Conservation (phyloP, 2,329 filamentous ascomycete species). For the Penicillium sp. region DNA sequence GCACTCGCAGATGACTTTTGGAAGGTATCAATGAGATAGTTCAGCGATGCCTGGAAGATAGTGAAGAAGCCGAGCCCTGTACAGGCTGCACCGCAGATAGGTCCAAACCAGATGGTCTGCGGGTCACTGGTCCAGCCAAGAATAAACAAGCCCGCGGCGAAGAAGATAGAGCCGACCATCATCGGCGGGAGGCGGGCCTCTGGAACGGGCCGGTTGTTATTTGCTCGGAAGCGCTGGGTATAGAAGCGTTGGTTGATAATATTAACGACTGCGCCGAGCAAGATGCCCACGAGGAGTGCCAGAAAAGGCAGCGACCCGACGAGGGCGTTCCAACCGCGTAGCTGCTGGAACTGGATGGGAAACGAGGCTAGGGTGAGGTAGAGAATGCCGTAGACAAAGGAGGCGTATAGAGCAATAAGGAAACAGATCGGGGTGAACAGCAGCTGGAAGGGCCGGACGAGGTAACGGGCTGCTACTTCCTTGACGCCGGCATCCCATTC, state of each 20-base stretch:
- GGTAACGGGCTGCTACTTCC: slow-evolving; percentile 45
- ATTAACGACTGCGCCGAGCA: slow-evolving; percentile 42
- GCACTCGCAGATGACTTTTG: slow-evolving; percentile 33
- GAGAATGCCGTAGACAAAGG: slow-evolving; percentile 49
- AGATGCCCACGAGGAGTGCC: slow-evolving; percentile 45
- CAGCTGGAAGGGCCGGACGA: slow-evolving; percentile 38
- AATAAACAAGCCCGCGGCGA: slow-evolving; percentile 46
- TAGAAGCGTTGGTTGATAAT: slow-evolving; percentile 44
- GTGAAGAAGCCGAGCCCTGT: slow-evolving; percentile 70
- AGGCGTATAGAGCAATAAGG: slow-evolving; percentile 46
- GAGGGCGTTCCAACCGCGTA: slow-evolving; percentile 39
- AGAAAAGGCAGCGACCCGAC: slow-evolving; percentile 46
- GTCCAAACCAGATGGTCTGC: slow-evolving; percentile 6
- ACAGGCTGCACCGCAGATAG: slow-evolving; percentile 54
- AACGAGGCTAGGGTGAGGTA: slow-evolving; percentile 50
- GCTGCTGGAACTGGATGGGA: slow-evolving; percentile 47
- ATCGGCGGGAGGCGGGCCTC: slow-evolving; percentile 48
- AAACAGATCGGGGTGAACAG: slow-evolving; percentile 2
- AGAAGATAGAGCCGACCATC: slow-evolving; percentile 44
- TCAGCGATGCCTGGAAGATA: slow-evolving; percentile 73
- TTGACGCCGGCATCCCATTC: slow-evolving; percentile 41
- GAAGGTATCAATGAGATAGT: slow-evolving; percentile 69
- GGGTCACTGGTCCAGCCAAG: slow-evolving; percentile 44
- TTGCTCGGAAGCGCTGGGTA: slow-evolving; percentile 29
- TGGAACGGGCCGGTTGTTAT: slow-evolving; percentile 35